These are phyloP conservation scores for Tylopilus balloui DNA, from an alignment of 768 basidiomycete species.

Conservation along the genomic window DNA sequence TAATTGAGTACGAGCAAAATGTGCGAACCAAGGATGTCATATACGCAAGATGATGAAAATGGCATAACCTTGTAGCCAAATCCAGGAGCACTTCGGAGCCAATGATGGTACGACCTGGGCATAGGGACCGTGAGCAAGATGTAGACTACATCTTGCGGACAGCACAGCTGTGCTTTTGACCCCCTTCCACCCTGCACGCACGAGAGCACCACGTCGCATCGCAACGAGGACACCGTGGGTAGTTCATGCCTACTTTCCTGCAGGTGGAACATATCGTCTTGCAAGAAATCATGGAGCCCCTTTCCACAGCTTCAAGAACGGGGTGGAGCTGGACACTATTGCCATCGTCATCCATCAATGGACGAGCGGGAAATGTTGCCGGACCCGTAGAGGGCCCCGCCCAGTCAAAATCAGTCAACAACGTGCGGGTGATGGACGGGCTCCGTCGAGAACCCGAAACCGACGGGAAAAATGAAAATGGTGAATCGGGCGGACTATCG, in stretches of 20 bases:
- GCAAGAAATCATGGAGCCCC: conserved; percentile 46
- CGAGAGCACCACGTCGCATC: conserved; percentile 61
- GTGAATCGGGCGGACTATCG: conserved; percentile 29
- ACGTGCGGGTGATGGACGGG: conserved; percentile 43
- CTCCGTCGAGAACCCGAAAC: conserved; percentile 18
- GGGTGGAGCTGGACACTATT: conserved; percentile 33
- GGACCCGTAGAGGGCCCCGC: conserved; percentile 10
- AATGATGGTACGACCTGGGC: not conserved
- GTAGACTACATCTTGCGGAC: conserved; percentile 8
- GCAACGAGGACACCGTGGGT: conserved; percentile 59
- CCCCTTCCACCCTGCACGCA: conserved; percentile 50
- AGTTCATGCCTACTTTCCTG: conserved; percentile 48
- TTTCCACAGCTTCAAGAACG: conserved; percentile 48
- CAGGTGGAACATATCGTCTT: conserved; percentile 48
- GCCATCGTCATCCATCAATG: conserved; percentile 13
- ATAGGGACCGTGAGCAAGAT: not conserved
- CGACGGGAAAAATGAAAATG: conserved; percentile 21
- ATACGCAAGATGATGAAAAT: not conserved
- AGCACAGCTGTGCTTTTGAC: conserved; percentile 48
- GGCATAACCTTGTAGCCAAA: not conserved
- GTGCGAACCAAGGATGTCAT: not conserved
- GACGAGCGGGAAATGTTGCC: conserved; percentile 10
- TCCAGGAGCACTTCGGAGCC: not conserved
- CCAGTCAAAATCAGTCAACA: conserved; percentile 26
- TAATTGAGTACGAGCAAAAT: not conserved